These are phyloP conservation scores for Kalmanozyma brasiliensis DNA, from an alignment of 1,284 basidiomycete genomes.

Conservation along the genomic window DNA sequence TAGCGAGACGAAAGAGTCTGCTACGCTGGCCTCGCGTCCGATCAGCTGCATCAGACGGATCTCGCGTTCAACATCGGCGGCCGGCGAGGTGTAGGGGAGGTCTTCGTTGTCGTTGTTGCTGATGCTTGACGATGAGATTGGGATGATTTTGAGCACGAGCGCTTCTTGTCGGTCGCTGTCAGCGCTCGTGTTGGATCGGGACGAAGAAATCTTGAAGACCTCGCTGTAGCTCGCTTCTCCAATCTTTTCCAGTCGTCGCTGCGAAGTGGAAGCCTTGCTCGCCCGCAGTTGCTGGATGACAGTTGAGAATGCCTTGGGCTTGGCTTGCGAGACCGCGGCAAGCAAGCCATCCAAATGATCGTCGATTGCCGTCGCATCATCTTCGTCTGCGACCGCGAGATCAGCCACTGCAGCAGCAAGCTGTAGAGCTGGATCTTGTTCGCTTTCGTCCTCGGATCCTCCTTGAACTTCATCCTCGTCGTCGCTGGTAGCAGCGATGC, in stretches of 20 bases:
- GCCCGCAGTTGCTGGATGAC: conserved; percentile 15
- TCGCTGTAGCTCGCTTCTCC: conserved; percentile 97
- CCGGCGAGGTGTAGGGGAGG: conserved; percentile 69
- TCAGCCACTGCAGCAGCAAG: conserved; percentile 21
- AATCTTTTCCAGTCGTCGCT: conserved; percentile 74
- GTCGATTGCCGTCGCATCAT: not conserved
- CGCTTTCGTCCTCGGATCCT: conserved; percentile 26
- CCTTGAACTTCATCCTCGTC: conserved; percentile 17
- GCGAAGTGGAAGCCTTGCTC: not conserved
- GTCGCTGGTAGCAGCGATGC: conserved; percentile 23
- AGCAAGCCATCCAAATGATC: conserved; percentile 17
- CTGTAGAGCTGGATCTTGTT: conserved; percentile 18
- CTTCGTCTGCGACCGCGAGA: conserved; percentile 11
- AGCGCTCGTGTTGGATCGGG: not conserved
- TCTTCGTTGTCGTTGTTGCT: conserved; percentile 32
- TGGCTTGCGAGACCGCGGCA: conserved; percentile 24
- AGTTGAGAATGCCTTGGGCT: conserved; percentile 14
- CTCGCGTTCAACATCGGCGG: conserved; percentile 84
- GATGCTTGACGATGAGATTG: conserved; percentile 67
- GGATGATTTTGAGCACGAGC: conserved; percentile 77
- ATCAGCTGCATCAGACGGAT: conserved; percentile 84
- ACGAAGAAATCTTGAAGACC: conserved; percentile 75
- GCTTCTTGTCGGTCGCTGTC: conserved; percentile 7
- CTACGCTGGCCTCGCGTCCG: conserved; percentile 2
- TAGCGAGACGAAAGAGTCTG: conserved; percentile 36